Evolutionary conservation across 176 grass and related monocot species (phyloP), one percentile per base, ranked within the genome.

Genomic region (Avena insularis): DNA sequence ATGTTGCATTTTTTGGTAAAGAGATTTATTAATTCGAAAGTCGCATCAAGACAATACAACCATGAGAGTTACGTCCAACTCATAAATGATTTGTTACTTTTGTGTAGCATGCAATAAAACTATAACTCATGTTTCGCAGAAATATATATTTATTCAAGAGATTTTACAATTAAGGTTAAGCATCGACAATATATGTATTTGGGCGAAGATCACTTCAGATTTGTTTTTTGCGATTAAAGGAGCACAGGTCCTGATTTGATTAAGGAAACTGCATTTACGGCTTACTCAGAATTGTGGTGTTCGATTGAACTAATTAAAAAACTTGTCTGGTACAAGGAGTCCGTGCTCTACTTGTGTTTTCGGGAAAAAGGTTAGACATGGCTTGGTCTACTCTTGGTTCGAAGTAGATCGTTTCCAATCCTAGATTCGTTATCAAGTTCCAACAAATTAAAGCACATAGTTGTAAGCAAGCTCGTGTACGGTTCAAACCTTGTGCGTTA

Each of bases 351-450:
- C 10, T 10, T 60, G 7, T n/a, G 56, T n/a, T 59, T 59, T 57
- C 17, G 19, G 6, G 56, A 19, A 59, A 59, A 59, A 19, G 56
- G 11, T 77, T 60, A 77, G 33, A 38, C n/a, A 12, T 74, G 57
- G 20, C n/a, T 84, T 84, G 43, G 12, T 77, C 81, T 33, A n/a
- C 20, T 85, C 69, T 76, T 77, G 38, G 82, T 76, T 88, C 40
- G 43, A 21, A 46, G 77, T 68, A 61, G 77, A 78, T 81, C 51
- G 63, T 87, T 61, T 61, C 40, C 82, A 85, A 85, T 88, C 82
- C 77, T 81, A 85, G 86, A 85, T 88, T 88, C 90, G 82, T 81
- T 88, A 71, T 78, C 90, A 91, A 91, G 90, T 91, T 91, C 90
- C 90, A 91, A 91, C 86, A 82, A 81, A 43, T 43, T 43, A 43